Evolutionary conservation across 495 filamentous ascomycete genomes (phyloP).

Genomic region (Ramalina peruviana): DNA sequence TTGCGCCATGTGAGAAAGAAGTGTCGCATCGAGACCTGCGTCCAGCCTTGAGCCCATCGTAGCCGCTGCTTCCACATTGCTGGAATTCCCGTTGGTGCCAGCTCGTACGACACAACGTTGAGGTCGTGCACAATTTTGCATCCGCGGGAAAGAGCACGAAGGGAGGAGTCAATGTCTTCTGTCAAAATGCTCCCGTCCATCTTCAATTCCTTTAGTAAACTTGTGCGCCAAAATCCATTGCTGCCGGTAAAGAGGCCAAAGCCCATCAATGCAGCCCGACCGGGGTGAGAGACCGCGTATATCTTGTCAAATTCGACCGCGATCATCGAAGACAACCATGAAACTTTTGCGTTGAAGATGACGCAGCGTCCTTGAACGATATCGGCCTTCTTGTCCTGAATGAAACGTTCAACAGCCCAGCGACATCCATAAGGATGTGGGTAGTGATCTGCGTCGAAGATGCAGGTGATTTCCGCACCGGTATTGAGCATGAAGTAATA

Average conservation of each 20-base stretch:
- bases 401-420: conserved; percentile 28
- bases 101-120: conserved; percentile 23
- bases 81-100: conserved; percentile 20
- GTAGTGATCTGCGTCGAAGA: conserved; percentile 30
- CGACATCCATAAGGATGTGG: conserved; percentile 25
- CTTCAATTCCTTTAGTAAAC: conserved; percentile 22
- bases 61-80: conserved; percentile 27
- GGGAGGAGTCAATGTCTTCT: conserved; percentile 29
- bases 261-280: conserved; percentile 22
- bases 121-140: conserved; percentile 22
- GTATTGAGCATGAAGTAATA: conserved; percentile 24
- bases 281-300: conserved; percentile 29
- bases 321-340: conserved; percentile 23
- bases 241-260: conserved; percentile 29
- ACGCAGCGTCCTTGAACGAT: conserved; percentile 30
- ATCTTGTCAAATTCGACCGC: conserved; percentile 31
- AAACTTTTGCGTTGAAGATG: conserved; percentile 23
- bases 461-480: conserved; percentile 23
- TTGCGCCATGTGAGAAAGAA: conserved; percentile 18
- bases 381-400: conserved; percentile 18
- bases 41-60: conserved; percentile 26
- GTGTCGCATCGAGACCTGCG: conserved; percentile 21
- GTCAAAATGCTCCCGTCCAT: conserved; percentile 29
- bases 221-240: conserved; percentile 27
- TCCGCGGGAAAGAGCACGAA: conserved; percentile 22